These are phyloP conservation scores for Pouteria glomerata DNA, from an alignment of 148 eudicot species.

Conservation along the genomic window DNA sequence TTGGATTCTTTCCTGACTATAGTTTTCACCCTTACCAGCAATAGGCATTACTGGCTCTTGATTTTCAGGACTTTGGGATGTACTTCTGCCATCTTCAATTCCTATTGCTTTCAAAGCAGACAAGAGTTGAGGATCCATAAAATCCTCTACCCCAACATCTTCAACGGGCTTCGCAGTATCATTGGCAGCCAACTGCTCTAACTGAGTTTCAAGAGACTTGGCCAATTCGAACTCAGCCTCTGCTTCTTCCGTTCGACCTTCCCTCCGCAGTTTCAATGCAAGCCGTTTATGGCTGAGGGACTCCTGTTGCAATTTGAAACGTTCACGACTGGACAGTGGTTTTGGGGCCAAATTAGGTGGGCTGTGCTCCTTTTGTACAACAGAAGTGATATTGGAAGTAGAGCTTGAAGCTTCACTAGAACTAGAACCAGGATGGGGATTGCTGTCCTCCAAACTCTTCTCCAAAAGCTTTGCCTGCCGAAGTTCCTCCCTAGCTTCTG, in stretches of 20 bases:
- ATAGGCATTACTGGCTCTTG: slow-evolving; percentile 29
- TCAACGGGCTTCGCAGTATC: slow-evolving; percentile 32
- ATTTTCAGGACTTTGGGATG: slow-evolving; percentile 20
- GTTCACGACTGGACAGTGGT: slow-evolving; percentile 55
- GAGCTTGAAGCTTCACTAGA: slow-evolving; percentile 27
- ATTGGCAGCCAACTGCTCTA: slow-evolving; percentile 50
- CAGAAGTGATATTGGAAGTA: slow-evolving; percentile 21
- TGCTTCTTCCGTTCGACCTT: slow-evolving; percentile 84
- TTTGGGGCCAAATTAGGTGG: slow-evolving; percentile 37
- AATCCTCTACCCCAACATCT: slow-evolving; percentile 63
- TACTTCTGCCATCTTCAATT: slow-evolving; percentile 34
- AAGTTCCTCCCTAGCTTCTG: slow-evolving; percentile 84
- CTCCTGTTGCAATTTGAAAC: slow-evolving; percentile 77
- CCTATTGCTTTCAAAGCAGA: slow-evolving; percentile 77
- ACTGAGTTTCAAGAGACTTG: slow-evolving; percentile 69
- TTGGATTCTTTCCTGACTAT: slow-evolving; percentile 41
- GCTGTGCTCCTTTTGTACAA: slow-evolving; percentile 27
- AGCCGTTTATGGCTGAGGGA: slow-evolving; percentile 76
- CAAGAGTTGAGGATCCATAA: slow-evolving; percentile 88
- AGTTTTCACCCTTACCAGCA: slow-evolving; percentile 25
- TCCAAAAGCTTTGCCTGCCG: slow-evolving; percentile 75
- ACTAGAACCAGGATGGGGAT: slow-evolving; percentile 22
- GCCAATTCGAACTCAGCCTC: slow-evolving; percentile 80
- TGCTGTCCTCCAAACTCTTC: slow-evolving; percentile 42
- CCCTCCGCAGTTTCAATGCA: slow-evolving; percentile 78